Evolutionary conservation across 2,329 filamentous ascomycete species (phyloP), one percentile per base, ranked within the genome.

Genomic region (Colletotrichum limetticola): DNA sequence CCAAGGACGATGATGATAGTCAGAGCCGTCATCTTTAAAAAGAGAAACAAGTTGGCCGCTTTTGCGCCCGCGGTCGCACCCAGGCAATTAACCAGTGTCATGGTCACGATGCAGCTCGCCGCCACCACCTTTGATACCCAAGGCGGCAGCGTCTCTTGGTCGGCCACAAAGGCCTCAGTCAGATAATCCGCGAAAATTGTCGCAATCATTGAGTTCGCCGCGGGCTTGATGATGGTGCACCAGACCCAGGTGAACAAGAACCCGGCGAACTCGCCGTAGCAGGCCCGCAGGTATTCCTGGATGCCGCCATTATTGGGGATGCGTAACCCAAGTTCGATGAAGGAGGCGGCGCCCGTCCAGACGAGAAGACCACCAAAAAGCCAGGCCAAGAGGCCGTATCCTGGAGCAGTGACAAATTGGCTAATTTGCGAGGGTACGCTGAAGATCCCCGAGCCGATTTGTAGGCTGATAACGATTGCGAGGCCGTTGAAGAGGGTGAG

Each of bases 401-500:
- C 83, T 1, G 85, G 85, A 3, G 84, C 84, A 6, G 81, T 78
- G 26, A 86, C 83, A 72, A 85, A 82, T 72, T 80, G 82, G 71
- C 82, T 81, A 49, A 86, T 82, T 66, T 83, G 81, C 22, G 83
- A 80, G 6, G 85, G 85, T 5, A 83, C 82, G 12, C 84, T 83
- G 75, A 87, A 87, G 49, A 87, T 85, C 9, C 86, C 86, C 11
- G 83, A 84, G 7, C 85, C 85, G 70, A 87, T 86, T 76, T 86
- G 84, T 9, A 86, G 78, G 52, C 84, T 81, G 69, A 87, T 81
- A n/a, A 87, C 80, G 19, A 86, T 79, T 26, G 83, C 82, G 70
- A 87, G 80, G 63, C 80, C 76, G 67, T 81, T 78, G 37, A 79
- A 65, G 32, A 75, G 71, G 24, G 76, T 80, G 37, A 79, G 68